phyloP scores from a whole-genome alignment of 2,329 filamentous ascomycete species.

The Aaosphaeria arxii region DNA sequence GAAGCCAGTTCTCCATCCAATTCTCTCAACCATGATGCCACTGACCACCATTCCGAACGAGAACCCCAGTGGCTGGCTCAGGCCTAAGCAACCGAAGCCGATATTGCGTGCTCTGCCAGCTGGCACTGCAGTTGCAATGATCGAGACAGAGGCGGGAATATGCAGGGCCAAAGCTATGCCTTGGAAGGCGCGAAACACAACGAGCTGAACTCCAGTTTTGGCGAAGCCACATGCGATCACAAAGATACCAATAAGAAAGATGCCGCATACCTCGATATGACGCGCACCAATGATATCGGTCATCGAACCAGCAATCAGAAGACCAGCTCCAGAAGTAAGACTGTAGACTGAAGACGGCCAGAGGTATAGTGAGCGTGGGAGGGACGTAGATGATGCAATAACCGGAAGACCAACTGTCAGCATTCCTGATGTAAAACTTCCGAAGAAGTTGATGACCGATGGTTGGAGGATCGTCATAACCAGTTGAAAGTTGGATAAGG shows the following conservation, averaged over 20 bases:
- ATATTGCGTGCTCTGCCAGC: constrained; percentile 26
- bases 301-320: constrained; percentile 50
- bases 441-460: constrained; percentile 24
- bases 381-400: constrained; percentile 32
- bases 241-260: constrained; percentile 40
- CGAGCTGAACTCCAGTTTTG: constrained; percentile 41
- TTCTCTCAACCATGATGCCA: constrained; percentile 46
- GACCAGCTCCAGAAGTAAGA: constrained; percentile 47
- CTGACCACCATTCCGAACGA: constrained; percentile 50
- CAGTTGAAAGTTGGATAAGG: constrained; percentile 9
- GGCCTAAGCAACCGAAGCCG: constrained; percentile 39
- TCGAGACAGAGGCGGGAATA: constrained; percentile 45
- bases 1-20: constrained; percentile 50
- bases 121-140: constrained; percentile 35
- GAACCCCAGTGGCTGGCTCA: constrained; percentile 50
- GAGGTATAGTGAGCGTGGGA: constrained; percentile 28
- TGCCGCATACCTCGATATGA: constrained; percentile 42
- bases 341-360: constrained; percentile 34
- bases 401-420: constrained; percentile 43
- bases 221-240: constrained; percentile 46
- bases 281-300: constrained; percentile 50
- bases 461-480: constrained; percentile 21
- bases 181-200: constrained; percentile 44
- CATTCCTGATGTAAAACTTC: constrained; percentile 38
- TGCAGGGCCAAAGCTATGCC: constrained; percentile 48